phyloP scores from a whole-genome alignment of 78 protist genomes.

The Dictyostelium capitatum region DNA sequence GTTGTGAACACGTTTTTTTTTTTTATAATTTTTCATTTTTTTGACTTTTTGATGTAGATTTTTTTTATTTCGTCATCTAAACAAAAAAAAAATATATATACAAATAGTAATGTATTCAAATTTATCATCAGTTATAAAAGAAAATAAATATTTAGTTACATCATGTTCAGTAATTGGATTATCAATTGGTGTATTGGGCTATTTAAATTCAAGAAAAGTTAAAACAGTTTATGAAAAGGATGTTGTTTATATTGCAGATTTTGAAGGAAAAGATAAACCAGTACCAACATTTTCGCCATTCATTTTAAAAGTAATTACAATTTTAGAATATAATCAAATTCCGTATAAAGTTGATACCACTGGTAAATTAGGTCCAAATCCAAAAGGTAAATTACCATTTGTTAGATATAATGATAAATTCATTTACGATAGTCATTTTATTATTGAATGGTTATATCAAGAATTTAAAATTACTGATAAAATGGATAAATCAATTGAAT shows the following conservation, averaged over 20 bases:
- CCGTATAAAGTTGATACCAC: neutral
- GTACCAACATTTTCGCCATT: neutral
- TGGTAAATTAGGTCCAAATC: slow-evolving; percentile 7
- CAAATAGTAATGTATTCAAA: neutral
- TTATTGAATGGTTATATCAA: neutral
- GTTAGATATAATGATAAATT: neutral
- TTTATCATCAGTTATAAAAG: no score
- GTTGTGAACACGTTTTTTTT: no score
- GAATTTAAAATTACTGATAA: neutral
- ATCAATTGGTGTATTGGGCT: no score
- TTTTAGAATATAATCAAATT: neutral
- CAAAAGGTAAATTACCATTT: neutral
- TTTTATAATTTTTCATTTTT: no score
- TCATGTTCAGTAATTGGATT: no score
- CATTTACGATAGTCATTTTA: neutral
- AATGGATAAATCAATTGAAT: neutral
- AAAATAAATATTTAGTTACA: no score
- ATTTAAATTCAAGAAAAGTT: no score
- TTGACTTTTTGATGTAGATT: neutral
- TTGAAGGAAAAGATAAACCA: neutral
- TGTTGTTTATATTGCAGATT: neutral
- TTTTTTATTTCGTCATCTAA: no score
- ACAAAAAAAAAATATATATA: no score
- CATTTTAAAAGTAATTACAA: neutral
- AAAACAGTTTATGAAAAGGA: neutral